Conservation (phyloP, 176 grass and related monocot genomes). For the Chloris gayana region DNA sequence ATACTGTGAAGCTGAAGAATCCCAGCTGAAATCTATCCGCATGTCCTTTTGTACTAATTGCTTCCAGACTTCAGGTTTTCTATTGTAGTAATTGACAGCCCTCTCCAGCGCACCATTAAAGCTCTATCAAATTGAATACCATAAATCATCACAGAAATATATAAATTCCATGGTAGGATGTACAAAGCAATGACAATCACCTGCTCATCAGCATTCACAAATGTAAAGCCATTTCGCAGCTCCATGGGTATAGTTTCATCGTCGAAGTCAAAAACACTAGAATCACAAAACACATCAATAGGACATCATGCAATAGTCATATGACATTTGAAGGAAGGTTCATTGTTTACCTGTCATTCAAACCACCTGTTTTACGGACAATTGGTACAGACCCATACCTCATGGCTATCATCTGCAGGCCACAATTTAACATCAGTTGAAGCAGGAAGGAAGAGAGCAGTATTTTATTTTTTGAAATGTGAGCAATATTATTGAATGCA, state of each 20-base stretch:
- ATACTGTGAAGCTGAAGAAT: constrained; percentile 72
- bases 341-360: constrained; percentile 82
- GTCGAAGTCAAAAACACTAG: constrained; percentile 87
- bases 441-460: not conserved
- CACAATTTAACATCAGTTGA: not conserved
- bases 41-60: constrained; percentile 80
- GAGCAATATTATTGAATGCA: not conserved
- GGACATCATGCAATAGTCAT: constrained; percentile 2
- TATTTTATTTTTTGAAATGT: no score
- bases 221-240: constrained; percentile 88
- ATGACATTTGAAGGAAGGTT: constrained; percentile 21
- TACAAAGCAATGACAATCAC: constrained; percentile 34
- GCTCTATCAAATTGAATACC: constrained; percentile 50
- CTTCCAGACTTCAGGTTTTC: constrained; percentile 74
- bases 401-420: constrained; percentile 92
- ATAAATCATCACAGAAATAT: constrained; percentile 19
- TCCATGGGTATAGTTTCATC: constrained; percentile 64
- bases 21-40: constrained; percentile 94
- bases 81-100: constrained; percentile 78
- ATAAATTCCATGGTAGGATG: not conserved
- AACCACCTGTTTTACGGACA: constrained; percentile 88
- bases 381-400: constrained; percentile 92
- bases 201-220: constrained; percentile 80
- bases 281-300: constrained; percentile 29
- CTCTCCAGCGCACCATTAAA: constrained; percentile 71